These are phyloP conservation scores for Rhizophagus clarus DNA, from an alignment of 192 early-diverging fungal genomes.

Conservation along the genomic window DNA sequence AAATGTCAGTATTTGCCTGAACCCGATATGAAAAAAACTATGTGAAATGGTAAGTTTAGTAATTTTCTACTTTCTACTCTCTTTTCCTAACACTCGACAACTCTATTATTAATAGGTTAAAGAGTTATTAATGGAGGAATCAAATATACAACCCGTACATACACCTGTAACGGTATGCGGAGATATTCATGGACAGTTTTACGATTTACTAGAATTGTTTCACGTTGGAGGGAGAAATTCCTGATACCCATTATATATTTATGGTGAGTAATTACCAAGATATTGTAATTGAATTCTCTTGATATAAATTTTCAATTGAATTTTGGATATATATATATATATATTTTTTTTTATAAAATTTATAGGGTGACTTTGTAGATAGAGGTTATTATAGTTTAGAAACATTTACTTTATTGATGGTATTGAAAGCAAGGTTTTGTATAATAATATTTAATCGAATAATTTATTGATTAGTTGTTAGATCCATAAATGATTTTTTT, in stretches of 20 bases:
- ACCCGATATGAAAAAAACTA: conserved; percentile 93
- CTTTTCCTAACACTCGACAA: neutral
- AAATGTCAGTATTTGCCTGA: conserved; percentile 95
- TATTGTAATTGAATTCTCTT: neutral
- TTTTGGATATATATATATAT: too few species aligned
- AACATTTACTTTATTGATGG: conserved; percentile 92
- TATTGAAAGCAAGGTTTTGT: conserved; percentile 85
- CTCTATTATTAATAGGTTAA: conserved; percentile 69
- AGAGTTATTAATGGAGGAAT: conserved; percentile 97
- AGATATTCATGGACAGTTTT: conserved; percentile 98
- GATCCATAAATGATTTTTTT: neutral
- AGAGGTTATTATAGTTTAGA: conserved; percentile 97
- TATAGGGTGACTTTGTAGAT: conserved; percentile 97
- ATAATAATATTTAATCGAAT: conserved; percentile 21
- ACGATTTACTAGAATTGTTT: conserved; percentile 95
- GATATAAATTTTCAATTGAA: neutral
- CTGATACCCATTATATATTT: conserved; percentile 95
- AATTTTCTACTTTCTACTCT: neutral
- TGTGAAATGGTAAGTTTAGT: conserved; percentile 86
- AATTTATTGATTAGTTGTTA: conserved; percentile 2
- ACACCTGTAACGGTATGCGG: conserved; percentile 98
- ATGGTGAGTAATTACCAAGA: conserved; percentile 62
- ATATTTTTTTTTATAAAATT: neutral
- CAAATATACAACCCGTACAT: conserved; percentile 95
- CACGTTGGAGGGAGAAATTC: conserved; percentile 92